phyloP scores from a whole-genome alignment of 441 rosid genomes.

The Pelargonium australe region DNA sequence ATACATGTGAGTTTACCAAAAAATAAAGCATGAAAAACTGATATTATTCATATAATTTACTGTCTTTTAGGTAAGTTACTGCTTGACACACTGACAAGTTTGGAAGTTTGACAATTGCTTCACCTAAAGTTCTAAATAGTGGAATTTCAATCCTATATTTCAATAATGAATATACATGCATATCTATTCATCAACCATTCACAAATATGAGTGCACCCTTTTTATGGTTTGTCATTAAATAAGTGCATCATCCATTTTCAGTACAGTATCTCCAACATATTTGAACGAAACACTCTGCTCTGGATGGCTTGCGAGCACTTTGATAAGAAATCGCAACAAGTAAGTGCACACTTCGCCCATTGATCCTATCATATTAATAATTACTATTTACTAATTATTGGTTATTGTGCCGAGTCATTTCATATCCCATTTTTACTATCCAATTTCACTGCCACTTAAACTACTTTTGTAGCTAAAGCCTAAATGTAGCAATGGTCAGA shows the following conservation, averaged over 20 bases:
- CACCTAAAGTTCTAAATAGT: not conserved
- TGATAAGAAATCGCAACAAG: conserved; percentile 43
- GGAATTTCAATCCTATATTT: not conserved
- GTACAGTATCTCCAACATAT: conserved; percentile 57
- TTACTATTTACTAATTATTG: not conserved
- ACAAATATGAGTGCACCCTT: not conserved
- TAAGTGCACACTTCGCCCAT: conserved; percentile 19
- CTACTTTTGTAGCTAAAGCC: conserved; percentile 7
- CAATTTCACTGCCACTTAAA: not conserved
- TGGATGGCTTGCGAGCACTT: conserved; percentile 50
- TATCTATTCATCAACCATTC: not conserved
- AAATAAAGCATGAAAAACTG: not conserved
- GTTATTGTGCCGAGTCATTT: not conserved
- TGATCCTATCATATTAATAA: not conserved
- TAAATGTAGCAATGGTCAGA: not conserved
- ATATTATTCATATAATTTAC: not conserved
- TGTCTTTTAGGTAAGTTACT: not conserved
- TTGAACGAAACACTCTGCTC: conserved; percentile 53
- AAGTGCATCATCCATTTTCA: conserved; percentile 25
- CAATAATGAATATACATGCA: not conserved
- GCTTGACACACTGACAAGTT: not conserved
- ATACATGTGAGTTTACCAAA: too few relatives aligned
- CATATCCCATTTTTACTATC: not conserved
- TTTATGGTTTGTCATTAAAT: not conserved
- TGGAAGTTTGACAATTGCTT: not conserved